Percentiles rank a stretch among this genome's conserved stretches.
Conservation (phyloP, 31 red algal species). For the Bonnemaisonia californica region DNA sequence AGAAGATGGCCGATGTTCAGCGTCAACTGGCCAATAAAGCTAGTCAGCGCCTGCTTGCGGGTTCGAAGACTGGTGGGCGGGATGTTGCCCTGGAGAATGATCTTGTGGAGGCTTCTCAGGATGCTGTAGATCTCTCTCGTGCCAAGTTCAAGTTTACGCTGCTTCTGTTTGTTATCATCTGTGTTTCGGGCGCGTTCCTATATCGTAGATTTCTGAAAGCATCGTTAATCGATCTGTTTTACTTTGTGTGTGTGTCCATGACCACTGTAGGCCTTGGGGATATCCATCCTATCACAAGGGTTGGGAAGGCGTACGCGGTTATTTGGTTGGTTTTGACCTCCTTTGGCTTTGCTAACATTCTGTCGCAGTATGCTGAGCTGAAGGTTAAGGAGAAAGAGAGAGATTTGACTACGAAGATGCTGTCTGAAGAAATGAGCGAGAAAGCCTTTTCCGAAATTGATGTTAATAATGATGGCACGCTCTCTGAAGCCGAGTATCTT, state of each 20-base stretch:
- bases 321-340: conserved; percentile 67
- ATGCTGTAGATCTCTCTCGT: background rate
- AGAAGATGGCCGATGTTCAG: conserved; percentile 34
- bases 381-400: conserved; percentile 33
- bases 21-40: conserved; percentile 12
- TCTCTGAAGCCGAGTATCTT: conserved; percentile 53
- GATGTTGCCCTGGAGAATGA: background rate
- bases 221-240: conserved; percentile 47
- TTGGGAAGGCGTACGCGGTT: conserved; percentile 49
- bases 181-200: conserved; percentile 45
- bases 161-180: conserved; percentile 18
- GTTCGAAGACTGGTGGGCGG: background rate
- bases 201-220: conserved; percentile 42
- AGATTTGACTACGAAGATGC: background rate
- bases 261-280: conserved; percentile 84
- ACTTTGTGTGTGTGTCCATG: conserved; percentile 65
- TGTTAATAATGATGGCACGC: conserved; percentile 22
- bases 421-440: conserved; percentile 23
- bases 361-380: conserved; percentile 49
- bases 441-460: conserved; percentile 51
- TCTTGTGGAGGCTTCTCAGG: background rate
- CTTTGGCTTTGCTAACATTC: conserved; percentile 51
- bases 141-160: conserved; percentile 8
- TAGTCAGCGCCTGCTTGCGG: background rate
- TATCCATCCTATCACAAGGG: conserved; percentile 48